Evolutionary conservation across 1,284 basidiomycete species (phyloP), one percentile per base, ranked within the genome.

Genomic region (Blastosporella zonata): DNA sequence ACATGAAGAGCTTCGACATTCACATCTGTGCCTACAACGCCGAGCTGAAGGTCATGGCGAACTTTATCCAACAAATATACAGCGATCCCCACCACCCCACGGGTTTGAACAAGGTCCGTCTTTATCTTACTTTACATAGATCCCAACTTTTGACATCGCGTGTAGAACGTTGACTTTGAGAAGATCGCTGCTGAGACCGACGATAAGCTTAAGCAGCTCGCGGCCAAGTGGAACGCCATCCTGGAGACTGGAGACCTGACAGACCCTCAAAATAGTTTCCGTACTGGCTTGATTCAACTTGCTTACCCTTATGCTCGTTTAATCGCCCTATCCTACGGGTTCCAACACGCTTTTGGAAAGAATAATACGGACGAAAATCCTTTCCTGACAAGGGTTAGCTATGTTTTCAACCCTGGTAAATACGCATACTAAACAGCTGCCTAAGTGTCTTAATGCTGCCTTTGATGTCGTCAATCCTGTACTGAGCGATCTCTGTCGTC

Each of bases 11-110:
- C 55, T 88, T 89, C 55, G 88, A 91, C 61, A 82, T 91, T 46
- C 88, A 91, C 52, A 67, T 83, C 21, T 84, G 78, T 58, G 82
- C 77, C 8, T 91, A 90, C 61, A 90, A 86, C 49, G 74, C 78
- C 5, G 85, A 88, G 58, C 64, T 90, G 55, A 76, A 79, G 58
- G 64, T 86, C 17, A 77, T 88, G 62, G 72, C 75, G 2, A 64
- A 65, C n/a, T 90, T 88, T 58, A 64, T 77, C 46, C 67, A 67
- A 4, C 78, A 75, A 60, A 82, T 90, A 22, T 84, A 87, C 60
- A 87, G 77, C 57, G 77, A 90, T 62, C 82, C 84, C n/a, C 70
- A 74, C 43, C 82, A 87, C 55, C 85, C 86, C 1, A 84, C 79
- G 15, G 85, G 84, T 0, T 65, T 89, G 53, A 85, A 89, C 62